Base-by-base conservation (phyloP, 352 stramenopile genomes). In the Pseudoperonospora humuli region DNA sequence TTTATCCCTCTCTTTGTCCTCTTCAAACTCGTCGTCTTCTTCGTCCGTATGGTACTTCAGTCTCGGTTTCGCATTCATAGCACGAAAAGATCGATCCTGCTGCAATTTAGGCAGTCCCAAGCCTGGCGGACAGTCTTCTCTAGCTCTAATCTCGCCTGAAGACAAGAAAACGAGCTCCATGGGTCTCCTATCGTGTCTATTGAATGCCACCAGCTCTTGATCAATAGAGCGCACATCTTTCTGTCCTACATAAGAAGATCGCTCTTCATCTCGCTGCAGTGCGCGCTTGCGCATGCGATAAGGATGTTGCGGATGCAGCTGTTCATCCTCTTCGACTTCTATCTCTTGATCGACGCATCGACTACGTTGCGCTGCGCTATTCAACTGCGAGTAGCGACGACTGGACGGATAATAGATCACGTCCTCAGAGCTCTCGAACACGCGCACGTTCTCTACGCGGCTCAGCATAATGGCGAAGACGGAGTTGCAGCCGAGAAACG, bases 151-250 rank as follows among this genome's bases (percentile, higher is more conserved):
- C 60, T 86, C 71, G 13, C 75, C 75, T 2, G 54, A 81, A 31
- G 71, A 58, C 49, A 84, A 19, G 29, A 67, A 79, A 18, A 86
- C 71, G 29, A 86, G 54, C 50, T 84, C 69, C 67, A 86, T 78
- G 3, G 67, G 69, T 8, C 46, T 48, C 14, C 45, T 51, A 3
- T 43, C 29, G 18, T 19, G 15, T 7, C 29, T 43, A 3, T 26
- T 23, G 21, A 15, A 43, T 32, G 32, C 26, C 21, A 34, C 27
- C 17, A 38, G 24, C 11, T 35, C 24, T 19, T 45, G 13, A 1
- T 34, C 18, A 11, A 0, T 24, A 18, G 9, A 38, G 10, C 6
- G 26, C 26, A 13, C 26, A 8, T 26, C 20, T n/a, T n/a, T n/a
- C n/a, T n/a, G n/a, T n/a, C n/a, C n/a, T n/a, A 19, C 19, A 11